Percentiles rank a stretch among this genome's conserved stretches.
Conservation (phyloP, 495 filamentous ascomycete genomes). For the Penicillium subrubescens region DNA sequence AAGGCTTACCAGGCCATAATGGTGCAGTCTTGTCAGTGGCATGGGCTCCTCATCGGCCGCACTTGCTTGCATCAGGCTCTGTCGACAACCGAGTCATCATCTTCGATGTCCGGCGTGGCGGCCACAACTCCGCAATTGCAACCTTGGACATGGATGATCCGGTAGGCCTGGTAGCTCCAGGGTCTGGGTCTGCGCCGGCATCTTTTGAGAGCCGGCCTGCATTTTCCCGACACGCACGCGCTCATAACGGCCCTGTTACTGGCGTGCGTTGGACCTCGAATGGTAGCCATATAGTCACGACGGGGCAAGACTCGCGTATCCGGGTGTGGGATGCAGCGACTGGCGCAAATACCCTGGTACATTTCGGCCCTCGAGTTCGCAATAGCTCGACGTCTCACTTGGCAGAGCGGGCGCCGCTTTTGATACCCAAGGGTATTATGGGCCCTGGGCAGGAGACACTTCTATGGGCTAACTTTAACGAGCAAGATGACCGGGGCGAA, state of each 20-base stretch:
- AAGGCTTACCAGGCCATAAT: slow-evolving; percentile 74
- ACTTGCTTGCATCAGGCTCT: slow-evolving; percentile 77
- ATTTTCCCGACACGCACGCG: slow-evolving; percentile 53
- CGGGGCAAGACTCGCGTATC: slow-evolving; percentile 79
- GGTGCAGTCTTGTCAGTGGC: slow-evolving; percentile 70
- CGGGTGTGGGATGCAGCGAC: slow-evolving; percentile 80
- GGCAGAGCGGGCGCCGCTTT: slow-evolving; percentile 61
- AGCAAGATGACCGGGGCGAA: slow-evolving; percentile 57
- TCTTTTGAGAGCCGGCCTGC: slow-evolving; percentile 46
- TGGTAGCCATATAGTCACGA: slow-evolving; percentile 71
- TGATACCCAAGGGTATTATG: slow-evolving; percentile 56
- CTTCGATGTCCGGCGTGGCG: slow-evolving; percentile 81
- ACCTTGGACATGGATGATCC: slow-evolving; percentile 80
- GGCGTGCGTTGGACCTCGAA: slow-evolving; percentile 81
- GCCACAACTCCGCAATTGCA: slow-evolving; percentile 61
- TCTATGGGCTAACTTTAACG: slow-evolving; percentile 72
- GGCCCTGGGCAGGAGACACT: slow-evolving; percentile 60
- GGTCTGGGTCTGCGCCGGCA: slow-evolving; percentile 18
- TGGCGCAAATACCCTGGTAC: slow-evolving; percentile 80
- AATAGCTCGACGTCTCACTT: slow-evolving; percentile 61
- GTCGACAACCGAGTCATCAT: slow-evolving; percentile 77
- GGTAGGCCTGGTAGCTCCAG: slow-evolving; percentile 53
- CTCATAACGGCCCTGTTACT: slow-evolving; percentile 79
- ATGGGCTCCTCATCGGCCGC: slow-evolving; percentile 78
- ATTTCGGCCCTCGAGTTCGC: slow-evolving; percentile 76